phyloP scores from a whole-genome alignment of 164 flowering plant genomes.

The Amborella trichopoda region DNA sequence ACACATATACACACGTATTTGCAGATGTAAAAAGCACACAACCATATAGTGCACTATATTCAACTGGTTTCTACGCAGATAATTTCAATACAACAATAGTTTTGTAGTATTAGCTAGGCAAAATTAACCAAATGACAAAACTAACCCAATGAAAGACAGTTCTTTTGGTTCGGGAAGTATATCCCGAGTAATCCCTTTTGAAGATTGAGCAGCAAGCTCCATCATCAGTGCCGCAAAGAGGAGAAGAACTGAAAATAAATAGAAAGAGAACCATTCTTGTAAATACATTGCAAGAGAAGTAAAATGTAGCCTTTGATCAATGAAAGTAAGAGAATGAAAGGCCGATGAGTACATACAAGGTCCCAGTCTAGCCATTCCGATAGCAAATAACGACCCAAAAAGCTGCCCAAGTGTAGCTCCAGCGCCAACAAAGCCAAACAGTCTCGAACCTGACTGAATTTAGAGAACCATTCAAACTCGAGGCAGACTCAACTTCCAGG shows the following conservation, averaged over 20 bases:
- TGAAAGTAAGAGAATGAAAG: too few species aligned
- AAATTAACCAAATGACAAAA: too few species aligned
- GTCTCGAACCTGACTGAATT: slow-evolving; percentile 98
- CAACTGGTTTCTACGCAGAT: too few species aligned
- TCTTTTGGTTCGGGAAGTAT: slow-evolving; percentile 40
- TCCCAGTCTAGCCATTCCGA: slow-evolving; percentile 86
- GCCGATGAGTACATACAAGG: slow-evolving; percentile 57
- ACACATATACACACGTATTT: too few species aligned
- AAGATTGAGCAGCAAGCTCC: slow-evolving; percentile 89
- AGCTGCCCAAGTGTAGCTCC: slow-evolving; percentile 99
- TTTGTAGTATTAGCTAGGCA: too few species aligned
- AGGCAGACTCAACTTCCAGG: background rate
- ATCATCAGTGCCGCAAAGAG: slow-evolving; percentile 75
- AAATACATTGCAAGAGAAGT: background rate
- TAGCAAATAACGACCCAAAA: slow-evolving; percentile 88
- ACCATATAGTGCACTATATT: too few species aligned
- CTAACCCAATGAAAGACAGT: slow-evolving; percentile 46
- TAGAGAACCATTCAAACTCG: slow-evolving; percentile 9
- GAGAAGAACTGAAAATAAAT: slow-evolving; percentile 48
- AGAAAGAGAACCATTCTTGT: background rate
- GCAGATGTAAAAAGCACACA: too few species aligned
- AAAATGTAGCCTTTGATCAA: background rate
- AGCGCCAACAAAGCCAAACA: slow-evolving; percentile 98
- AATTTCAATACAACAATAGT: too few species aligned
- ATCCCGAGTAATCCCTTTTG: slow-evolving; percentile 65